Percentiles rank a stretch among this genome's conserved stretches.
phyloP scores from a whole-genome alignment of 495 filamentous ascomycete genomes.

The Lindgomyces ingoldianus region DNA sequence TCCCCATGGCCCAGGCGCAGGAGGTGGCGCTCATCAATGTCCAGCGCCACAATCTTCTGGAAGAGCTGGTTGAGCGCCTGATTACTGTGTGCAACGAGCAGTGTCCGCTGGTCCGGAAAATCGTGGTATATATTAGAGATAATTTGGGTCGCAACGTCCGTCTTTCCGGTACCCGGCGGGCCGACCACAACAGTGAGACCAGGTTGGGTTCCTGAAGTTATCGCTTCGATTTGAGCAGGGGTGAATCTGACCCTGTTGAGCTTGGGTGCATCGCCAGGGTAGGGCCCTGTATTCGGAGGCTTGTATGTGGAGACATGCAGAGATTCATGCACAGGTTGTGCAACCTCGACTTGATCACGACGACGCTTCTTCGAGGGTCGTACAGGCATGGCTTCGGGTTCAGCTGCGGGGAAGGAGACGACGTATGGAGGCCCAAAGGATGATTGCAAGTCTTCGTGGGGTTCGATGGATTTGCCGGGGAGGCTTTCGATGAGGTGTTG shows the following conservation, averaged over 20 bases:
- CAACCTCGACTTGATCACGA: conserved; percentile 66
- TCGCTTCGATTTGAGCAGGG: conserved; percentile 85
- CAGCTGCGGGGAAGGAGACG: conserved; percentile 57
- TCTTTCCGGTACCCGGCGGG: conserved; percentile 96
- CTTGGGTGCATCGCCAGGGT: conserved; percentile 83
- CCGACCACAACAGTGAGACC: conserved; percentile 94
- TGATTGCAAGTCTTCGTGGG: conserved; percentile 64
- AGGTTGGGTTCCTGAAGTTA: conserved; percentile 90
- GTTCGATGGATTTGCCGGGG: conserved; percentile 79
- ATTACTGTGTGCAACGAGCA: conserved; percentile 96
- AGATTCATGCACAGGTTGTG: conserved; percentile 60
- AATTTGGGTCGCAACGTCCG: conserved; percentile 96
- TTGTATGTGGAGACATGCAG: conserved; percentile 89
- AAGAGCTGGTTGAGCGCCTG: conserved; percentile 99
- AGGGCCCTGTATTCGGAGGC: conserved; percentile 86
- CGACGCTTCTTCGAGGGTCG: conserved; percentile 75
- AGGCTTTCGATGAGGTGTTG: conserved; percentile 87
- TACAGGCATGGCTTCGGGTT: conserved; percentile 44
- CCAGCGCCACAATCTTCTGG: conserved; percentile 89
- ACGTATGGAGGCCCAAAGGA: conserved; percentile 89
- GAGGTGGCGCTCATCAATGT: conserved; percentile 95
- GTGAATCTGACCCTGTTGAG: conserved; percentile 86
- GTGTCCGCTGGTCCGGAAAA: conserved; percentile 86
- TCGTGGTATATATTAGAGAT: conserved; percentile 99
- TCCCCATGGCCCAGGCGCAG: conserved; percentile 92